Conservation (phyloP, 768 basidiomycete genomes). For the Suillus weaverae region DNA sequence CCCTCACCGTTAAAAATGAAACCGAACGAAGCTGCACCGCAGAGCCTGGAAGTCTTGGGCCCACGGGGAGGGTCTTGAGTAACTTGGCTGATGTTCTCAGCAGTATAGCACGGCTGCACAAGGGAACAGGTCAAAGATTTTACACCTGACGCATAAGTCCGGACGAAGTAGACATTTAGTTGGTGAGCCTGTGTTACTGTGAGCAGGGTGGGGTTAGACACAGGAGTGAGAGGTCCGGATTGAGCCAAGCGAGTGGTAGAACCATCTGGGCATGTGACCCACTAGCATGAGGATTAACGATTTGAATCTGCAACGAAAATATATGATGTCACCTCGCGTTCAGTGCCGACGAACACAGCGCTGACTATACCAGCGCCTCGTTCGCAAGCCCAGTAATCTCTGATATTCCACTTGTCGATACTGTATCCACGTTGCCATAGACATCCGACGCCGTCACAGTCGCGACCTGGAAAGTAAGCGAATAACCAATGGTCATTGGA, state of each 20-base stretch:
- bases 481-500: conserved; percentile 66
- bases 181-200: conserved; percentile 66
- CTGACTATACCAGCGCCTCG: conserved; percentile 58
- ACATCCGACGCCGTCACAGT: conserved; percentile 59
- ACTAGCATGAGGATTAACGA: conserved; percentile 39
- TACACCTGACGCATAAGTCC: conserved; percentile 43
- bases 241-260: conserved; percentile 54
- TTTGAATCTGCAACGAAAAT: not conserved
- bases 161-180: conserved; percentile 54
- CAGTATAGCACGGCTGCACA: conserved; percentile 36
- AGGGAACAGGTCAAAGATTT: conserved; percentile 53
- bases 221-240: conserved; percentile 55
- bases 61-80: conserved; percentile 31
- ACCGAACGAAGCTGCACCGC: conserved; percentile 59
- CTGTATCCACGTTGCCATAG: conserved; percentile 62
- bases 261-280: conserved; percentile 48
- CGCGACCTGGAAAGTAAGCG: conserved; percentile 68
- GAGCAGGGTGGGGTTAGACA: conserved; percentile 55
- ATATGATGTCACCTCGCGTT: conserved; percentile 53
- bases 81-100: conserved; percentile 36
- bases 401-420: conserved; percentile 61
- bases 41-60: conserved; percentile 44
- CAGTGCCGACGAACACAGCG: conserved; percentile 58
- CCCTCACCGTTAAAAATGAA: conserved; percentile 56
- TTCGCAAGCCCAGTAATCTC: conserved; percentile 55